Evolutionary conservation across 257 asterid species (phyloP).

Genomic region (Leptodermis oblonga): DNA sequence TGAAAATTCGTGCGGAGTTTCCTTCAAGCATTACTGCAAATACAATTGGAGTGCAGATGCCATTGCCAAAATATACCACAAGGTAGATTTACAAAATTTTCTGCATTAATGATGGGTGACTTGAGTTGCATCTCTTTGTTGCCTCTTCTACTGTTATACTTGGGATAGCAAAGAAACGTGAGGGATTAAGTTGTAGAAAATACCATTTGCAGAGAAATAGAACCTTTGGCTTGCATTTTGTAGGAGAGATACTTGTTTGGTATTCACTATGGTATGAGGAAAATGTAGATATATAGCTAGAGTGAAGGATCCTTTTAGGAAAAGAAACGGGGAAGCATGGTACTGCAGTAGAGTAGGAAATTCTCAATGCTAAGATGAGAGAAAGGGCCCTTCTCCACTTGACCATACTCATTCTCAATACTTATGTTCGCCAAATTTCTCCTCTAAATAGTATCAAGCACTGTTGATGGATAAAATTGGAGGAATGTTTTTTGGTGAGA

Average conservation of each 20-base stretch:
- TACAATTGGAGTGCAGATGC: constrained; percentile 88
- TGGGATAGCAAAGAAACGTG: background rate
- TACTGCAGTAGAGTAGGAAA: background rate
- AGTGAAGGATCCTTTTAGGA: background rate
- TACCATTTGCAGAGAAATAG: background rate
- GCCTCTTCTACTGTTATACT: background rate
- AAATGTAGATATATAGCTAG: background rate
- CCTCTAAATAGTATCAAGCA: background rate
- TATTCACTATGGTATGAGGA: background rate
- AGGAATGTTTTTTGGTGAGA: background rate
- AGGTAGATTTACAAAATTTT: constrained; percentile 37
- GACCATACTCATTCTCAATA: background rate
- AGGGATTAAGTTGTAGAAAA: background rate
- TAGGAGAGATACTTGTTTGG: background rate
- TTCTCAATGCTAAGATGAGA: background rate
- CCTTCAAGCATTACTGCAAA: constrained; percentile 82
- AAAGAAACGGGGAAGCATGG: background rate
- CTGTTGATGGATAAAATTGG: background rate
- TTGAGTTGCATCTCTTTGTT: background rate
- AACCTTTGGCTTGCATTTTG: background rate
- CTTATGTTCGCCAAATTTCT: background rate
- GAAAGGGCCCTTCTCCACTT: background rate
- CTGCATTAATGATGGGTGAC: background rate
- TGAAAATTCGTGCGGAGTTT: constrained; percentile 94
- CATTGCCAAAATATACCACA: constrained; percentile 83